These are phyloP conservation scores for Cardamine occulta DNA, from an alignment of 345 rosid species.

Conservation along the genomic window DNA sequence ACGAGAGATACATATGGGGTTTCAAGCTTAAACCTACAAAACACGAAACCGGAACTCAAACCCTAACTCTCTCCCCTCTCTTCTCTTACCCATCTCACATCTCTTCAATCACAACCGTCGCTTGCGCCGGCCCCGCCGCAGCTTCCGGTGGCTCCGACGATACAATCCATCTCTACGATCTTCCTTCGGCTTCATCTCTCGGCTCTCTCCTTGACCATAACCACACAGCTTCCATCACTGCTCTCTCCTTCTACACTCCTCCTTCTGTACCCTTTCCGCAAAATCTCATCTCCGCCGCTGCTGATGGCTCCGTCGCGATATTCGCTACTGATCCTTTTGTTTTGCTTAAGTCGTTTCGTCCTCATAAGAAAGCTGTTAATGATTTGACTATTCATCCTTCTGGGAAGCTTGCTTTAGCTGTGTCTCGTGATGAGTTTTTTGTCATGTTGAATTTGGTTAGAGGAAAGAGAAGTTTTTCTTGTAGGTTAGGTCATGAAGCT, in stretches of 20 bases:
- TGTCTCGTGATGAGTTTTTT: constrained; percentile 81
- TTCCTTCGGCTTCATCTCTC: constrained; percentile 78
- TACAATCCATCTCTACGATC: constrained; percentile 83
- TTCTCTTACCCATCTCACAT: constrained; percentile 93
- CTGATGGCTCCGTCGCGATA: constrained; percentile 84
- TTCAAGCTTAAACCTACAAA: constrained; percentile 70
- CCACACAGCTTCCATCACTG: constrained; percentile 68
- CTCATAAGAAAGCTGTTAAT: constrained; percentile 71
- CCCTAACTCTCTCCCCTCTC: constrained; percentile 64
- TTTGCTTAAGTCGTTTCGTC: constrained; percentile 66
- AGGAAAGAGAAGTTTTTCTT: constrained; percentile 82
- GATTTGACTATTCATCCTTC: constrained; percentile 78
- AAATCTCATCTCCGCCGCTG: constrained; percentile 78
- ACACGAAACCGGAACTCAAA: constrained; percentile 36
- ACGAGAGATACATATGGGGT: constrained; percentile 90
- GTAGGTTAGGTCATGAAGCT: constrained; percentile 74
- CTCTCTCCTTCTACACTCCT: constrained; percentile 82
- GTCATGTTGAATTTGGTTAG: constrained; percentile 88
- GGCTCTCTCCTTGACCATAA: constrained; percentile 75
- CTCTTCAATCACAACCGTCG: constrained; percentile 77
- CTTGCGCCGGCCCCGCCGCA: constrained; percentile 77
- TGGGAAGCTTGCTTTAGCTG: constrained; percentile 81
- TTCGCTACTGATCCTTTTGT: constrained; percentile 88
- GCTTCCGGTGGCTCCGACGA: constrained; percentile 88
- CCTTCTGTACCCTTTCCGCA: constrained; percentile 78